These are phyloP conservation scores for Fusarium metavorans DNA, from an alignment of 2,329 filamentous ascomycete species.

Conservation along the genomic window DNA sequence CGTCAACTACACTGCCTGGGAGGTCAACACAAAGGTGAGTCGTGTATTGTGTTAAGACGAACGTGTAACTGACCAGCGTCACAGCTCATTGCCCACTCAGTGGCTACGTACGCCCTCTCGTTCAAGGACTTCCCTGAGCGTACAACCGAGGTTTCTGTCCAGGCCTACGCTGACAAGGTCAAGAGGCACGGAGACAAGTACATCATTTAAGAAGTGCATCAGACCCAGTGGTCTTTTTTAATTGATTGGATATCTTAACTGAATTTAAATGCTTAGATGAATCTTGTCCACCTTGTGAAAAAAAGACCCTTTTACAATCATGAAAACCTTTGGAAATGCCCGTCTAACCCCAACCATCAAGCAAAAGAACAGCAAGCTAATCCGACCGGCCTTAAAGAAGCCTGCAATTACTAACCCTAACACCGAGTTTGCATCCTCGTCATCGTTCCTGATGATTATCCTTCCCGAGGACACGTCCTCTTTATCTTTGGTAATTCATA, in stretches of 20 bases:
- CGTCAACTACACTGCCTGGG: constrained; percentile 70
- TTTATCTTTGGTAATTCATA: constrained; percentile 1
- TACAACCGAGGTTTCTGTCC: constrained; percentile 45
- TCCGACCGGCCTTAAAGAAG: constrained; percentile 15
- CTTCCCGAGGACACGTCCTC: not conserved
- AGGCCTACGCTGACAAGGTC: constrained; percentile 49
- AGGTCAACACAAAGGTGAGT: constrained; percentile 69
- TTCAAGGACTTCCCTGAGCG: constrained; percentile 75
- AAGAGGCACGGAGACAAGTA: constrained; percentile 65
- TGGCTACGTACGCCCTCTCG: constrained; percentile 76
- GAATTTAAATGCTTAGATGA: constrained; percentile 38
- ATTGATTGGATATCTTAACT: constrained; percentile 38
- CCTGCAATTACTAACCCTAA: constrained; percentile 23
- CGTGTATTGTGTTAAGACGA: not conserved
- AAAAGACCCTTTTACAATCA: constrained; percentile 22
- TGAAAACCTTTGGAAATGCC: constrained; percentile 25
- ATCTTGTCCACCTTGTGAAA: constrained; percentile 25
- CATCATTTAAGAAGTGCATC: constrained; percentile 52
- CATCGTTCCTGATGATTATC: constrained; percentile 18
- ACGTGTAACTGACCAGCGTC: constrained; percentile 29
- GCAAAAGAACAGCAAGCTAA: constrained; percentile 3
- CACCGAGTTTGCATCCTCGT: constrained; percentile 34
- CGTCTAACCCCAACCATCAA: constrained; percentile 28
- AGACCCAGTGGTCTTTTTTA: constrained; percentile 17
- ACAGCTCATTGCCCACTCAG: constrained; percentile 76